Base-by-base conservation (phyloP, 331 rosid species). In the Erythrophleum ivorense region DNA sequence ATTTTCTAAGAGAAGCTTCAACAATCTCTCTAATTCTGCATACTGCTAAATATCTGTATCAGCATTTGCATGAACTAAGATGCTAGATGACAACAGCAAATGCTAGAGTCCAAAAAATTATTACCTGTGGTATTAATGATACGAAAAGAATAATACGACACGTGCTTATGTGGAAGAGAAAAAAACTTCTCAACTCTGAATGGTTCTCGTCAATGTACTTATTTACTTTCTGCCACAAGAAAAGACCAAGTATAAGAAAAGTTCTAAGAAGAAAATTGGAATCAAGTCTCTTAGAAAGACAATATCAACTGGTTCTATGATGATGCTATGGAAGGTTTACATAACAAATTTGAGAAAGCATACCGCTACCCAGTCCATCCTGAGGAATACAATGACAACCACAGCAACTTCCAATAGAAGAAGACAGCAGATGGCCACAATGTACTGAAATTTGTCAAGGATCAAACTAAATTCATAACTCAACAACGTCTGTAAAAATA, bases 371-470 rank as follows among this genome's bases (percentile, higher is more conserved):
- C 83, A 80, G 63, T 80, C 48, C 41, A n/a, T 71, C 18, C 11
- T 11, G 78, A 80, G 50, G 72, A 45, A 80, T 6, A 80, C 5
- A n/a, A 2, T 58, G 78, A 46, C 38, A 31, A 80, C 55, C 52
- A 59, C 64, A 1, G n/a, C 72, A 71, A 71, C 70, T 59, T 80
- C 78, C 72, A 33, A 18, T 52, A 84, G 19, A 49, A 87, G 76
- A 71, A 90, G 84, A 49, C 36, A 64, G 67, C 79, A 76, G 21
- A 86, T 69, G 71, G 58, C 69, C 50, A 60, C 54, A 67, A 83
- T 29, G 84, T 86, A 88, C 90, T 88, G 34, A 36, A 75, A 46
- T 36, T 12, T 53, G 75, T 90, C 48, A 85, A 88, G 90, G 89
- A 83, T 69, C 18, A 72, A 69, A 62, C 46, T 46, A 9, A 14